Evolutionary conservation across 2,329 filamentous ascomycete genomes (phyloP).

Genomic region (Rhinocladiella similis): DNA sequence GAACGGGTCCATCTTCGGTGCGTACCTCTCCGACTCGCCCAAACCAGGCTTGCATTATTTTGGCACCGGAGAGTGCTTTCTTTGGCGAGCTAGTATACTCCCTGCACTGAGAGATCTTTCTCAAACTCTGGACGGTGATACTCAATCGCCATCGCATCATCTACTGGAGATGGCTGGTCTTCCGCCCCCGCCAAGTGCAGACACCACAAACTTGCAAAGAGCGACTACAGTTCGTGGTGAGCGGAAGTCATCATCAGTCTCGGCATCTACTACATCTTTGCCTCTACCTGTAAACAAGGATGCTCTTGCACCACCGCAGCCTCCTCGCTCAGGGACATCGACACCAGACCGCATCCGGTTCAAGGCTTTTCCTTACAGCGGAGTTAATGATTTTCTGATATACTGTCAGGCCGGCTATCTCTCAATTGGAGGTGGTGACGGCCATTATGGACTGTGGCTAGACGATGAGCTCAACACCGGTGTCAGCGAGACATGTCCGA

Average conservation of each 20-base stretch:
- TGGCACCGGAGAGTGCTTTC: slow-evolving; percentile 93
- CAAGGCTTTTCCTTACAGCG: slow-evolving; percentile 95
- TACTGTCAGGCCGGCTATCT: slow-evolving; percentile 85
- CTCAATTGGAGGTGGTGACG: slow-evolving; percentile 84
- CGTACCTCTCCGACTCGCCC: slow-evolving; percentile 87
- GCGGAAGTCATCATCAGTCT: slow-evolving; percentile 36
- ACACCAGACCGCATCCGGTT: slow-evolving; percentile 80
- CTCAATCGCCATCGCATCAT: slow-evolving; percentile 32
- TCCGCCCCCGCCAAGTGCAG: slow-evolving; percentile 68
- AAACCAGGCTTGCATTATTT: slow-evolving; percentile 82
- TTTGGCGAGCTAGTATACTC: slow-evolving; percentile 75
- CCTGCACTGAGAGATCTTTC: slow-evolving; percentile 47
- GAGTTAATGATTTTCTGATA: slow-evolving; percentile 95
- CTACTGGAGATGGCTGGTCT: slow-evolving; percentile 55
- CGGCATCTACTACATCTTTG: slow-evolving; percentile 29
- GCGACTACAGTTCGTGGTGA: slow-evolving; percentile 58
- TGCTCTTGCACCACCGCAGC: slow-evolving; percentile 24
- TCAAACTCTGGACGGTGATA: slow-evolving; percentile 1
- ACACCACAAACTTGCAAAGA: slow-evolving; percentile 62
- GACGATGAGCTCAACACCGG: slow-evolving; percentile 82
- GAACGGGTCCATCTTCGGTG: slow-evolving; percentile 69
- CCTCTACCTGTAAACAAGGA: slow-evolving; percentile 15
- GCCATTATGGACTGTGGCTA: slow-evolving; percentile 91
- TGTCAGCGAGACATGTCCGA: slow-evolving; percentile 79
- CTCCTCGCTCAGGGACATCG: slow-evolving; percentile 44